phyloP scores from a whole-genome alignment of 345 rosid genomes.

The Sonneratia caseolaris region DNA sequence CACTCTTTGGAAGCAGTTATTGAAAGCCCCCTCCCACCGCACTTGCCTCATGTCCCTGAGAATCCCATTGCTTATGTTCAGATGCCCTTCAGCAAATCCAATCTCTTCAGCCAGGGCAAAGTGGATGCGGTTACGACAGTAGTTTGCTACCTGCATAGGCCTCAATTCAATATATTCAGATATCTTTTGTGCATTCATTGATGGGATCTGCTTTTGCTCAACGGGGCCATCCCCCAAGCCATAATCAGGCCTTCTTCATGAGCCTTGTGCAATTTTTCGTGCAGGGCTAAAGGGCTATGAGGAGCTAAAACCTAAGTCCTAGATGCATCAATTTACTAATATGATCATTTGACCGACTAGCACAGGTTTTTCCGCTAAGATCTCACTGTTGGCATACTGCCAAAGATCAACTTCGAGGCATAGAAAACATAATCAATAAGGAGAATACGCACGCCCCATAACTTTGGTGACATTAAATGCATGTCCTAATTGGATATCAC shows the following conservation, averaged over 20 bases:
- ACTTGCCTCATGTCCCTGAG: conserved; percentile 35
- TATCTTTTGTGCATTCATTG: not conserved
- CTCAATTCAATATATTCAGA: conserved; percentile 9
- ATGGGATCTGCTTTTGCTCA: too few relatives aligned
- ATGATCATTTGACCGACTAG: not conserved
- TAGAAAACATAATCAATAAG: not conserved
- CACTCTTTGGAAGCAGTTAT: conserved; percentile 62
- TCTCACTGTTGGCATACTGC: not conserved
- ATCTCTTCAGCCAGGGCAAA: conserved; percentile 70
- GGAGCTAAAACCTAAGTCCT: not conserved
- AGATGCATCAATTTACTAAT: not conserved
- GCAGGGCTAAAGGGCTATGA: not conserved
- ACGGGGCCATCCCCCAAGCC: not conserved
- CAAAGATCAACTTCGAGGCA: not conserved
- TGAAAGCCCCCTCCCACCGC: conserved; percentile 71
- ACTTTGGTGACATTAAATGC: not conserved
- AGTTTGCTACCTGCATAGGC: conserved; percentile 78
- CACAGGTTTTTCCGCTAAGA: not conserved
- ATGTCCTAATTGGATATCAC: too few relatives aligned
- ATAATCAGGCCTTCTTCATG: not conserved
- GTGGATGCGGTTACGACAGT: conserved; percentile 69
- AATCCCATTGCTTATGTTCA: conserved; percentile 28
- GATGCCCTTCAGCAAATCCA: conserved; percentile 21
- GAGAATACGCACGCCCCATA: not conserved
- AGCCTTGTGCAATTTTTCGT: not conserved